Evolutionary conservation across 495 filamentous ascomycete species (phyloP).

Genomic region (Glonium stellatum): DNA sequence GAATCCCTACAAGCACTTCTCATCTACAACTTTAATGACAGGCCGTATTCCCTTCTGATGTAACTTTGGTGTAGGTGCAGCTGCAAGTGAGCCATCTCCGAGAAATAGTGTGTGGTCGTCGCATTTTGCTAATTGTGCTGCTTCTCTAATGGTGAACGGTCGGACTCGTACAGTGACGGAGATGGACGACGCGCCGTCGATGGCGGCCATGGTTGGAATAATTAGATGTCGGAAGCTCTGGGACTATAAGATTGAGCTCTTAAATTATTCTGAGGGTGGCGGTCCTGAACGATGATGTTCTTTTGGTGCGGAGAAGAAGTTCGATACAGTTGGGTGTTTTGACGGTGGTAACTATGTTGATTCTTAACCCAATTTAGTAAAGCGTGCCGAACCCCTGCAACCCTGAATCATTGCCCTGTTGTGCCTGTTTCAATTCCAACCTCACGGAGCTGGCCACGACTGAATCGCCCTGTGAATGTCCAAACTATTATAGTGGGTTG

Average conservation of each 20-base stretch:
- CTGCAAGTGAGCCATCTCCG: conserved; percentile 87
- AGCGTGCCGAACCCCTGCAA: neutral
- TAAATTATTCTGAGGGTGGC: neutral
- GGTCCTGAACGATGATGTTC: neutral
- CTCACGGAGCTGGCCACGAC: too few species aligned
- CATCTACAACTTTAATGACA: conserved; percentile 94
- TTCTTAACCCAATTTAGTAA: neutral
- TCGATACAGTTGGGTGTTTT: neutral
- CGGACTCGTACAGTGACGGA: conserved; percentile 80
- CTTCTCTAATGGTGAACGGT: conserved; percentile 79
- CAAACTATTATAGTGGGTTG: too few species aligned
- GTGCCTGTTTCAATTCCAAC: too few species aligned
- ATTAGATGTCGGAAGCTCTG: neutral
- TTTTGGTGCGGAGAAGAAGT: neutral
- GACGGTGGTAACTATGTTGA: neutral
- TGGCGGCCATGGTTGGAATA: conserved; percentile 26
- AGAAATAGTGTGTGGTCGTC: conserved; percentile 90
- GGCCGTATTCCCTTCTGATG: conserved; percentile 78
- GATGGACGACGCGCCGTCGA: conserved; percentile 63
- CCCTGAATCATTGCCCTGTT: too few species aligned
- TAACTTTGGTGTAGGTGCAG: conserved; percentile 73
- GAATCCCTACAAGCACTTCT: conserved; percentile 76
- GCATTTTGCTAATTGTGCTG: conserved; percentile 60
- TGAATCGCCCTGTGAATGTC: too few species aligned
- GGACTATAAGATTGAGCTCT: neutral